Conservation (phyloP, 768 basidiomycete species). For the Strobilomyces confusus region DNA sequence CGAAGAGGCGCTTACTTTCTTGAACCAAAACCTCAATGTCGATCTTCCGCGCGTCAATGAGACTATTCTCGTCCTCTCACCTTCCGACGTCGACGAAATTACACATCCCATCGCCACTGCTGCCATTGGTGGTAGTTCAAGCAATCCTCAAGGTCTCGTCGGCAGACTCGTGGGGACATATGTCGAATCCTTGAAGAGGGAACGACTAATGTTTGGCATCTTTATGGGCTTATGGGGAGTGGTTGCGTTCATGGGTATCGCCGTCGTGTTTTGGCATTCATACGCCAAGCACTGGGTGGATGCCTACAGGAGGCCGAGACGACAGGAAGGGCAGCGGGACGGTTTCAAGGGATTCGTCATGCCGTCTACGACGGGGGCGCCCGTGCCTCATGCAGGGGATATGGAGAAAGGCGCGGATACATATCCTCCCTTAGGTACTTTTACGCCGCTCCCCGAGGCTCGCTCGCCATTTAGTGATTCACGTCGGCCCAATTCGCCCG, state of each 20-base stretch:
- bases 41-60: slow-evolving; percentile 76
- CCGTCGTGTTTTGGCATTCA: slow-evolving; percentile 69
- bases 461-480: slow-evolving; percentile 32
- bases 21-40: slow-evolving; percentile 82
- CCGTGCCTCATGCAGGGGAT: slow-evolving; percentile 18
- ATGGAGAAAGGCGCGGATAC: slow-evolving; percentile 22
- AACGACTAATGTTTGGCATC: slow-evolving; percentile 77
- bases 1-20: slow-evolving; percentile 84
- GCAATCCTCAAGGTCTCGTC: slow-evolving; percentile 57
- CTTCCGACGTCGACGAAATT: slow-evolving; percentile 65
- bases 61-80: slow-evolving; percentile 73
- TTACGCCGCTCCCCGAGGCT: slow-evolving; percentile 48
- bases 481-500: slow-evolving; percentile 33
- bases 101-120: slow-evolving; percentile 79
- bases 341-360: slow-evolving; percentile 43
- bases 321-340: slow-evolving; percentile 48
- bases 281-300: slow-evolving; percentile 49
- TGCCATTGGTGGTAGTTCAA: slow-evolving; percentile 60
- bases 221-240: slow-evolving; percentile 82
- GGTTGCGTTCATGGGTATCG: slow-evolving; percentile 77
- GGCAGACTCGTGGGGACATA: slow-evolving; percentile 73
- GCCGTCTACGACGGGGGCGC: slow-evolving; percentile 17
- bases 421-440: slow-evolving; percentile 37
- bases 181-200: slow-evolving; percentile 66
- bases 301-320: slow-evolving; percentile 44